A percentile compares a stretch with the other conserved stretches of the same genome.
phyloP scores from a whole-genome alignment of 2,329 filamentous ascomycete species.

The Intubia oerlemansii region DNA sequence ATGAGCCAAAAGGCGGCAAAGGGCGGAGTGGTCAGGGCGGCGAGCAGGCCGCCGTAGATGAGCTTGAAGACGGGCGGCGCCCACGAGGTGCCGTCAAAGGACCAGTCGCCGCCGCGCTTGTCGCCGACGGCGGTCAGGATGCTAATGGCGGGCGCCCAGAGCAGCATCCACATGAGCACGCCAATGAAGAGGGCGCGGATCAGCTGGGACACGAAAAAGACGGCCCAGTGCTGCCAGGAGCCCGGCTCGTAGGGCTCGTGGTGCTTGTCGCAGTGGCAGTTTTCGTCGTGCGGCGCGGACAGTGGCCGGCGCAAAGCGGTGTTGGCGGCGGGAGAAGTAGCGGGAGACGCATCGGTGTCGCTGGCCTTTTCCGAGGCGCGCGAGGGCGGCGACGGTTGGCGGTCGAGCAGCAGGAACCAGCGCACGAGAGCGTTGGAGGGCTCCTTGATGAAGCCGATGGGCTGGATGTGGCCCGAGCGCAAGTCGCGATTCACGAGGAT shows the following conservation, averaged over 20 bases:
- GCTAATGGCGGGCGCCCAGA: constrained; percentile 23
- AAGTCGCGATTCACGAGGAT: constrained; percentile 26
- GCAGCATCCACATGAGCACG: constrained; percentile 18
- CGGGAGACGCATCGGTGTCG: neutral
- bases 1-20: constrained; percentile 29
- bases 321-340: neutral
- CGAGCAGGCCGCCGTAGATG: constrained; percentile 23
- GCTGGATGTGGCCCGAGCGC: constrained; percentile 19
- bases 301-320: constrained; percentile 1
- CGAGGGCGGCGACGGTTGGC: constrained; percentile 1
- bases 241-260: constrained; percentile 10
- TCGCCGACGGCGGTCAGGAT: constrained; percentile 19
- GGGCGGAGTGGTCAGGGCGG: constrained; percentile 22
- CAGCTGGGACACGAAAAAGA: constrained; percentile 16
- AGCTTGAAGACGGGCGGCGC: constrained; percentile 27
- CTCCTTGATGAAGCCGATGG: constrained; percentile 22
- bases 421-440: constrained; percentile 15
- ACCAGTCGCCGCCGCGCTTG: constrained; percentile 19
- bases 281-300: constrained; percentile 4
- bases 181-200: constrained; percentile 16
- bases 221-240: constrained; percentile 12
- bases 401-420: constrained; percentile 23
- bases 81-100: constrained; percentile 19
- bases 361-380: neutral
- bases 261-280: constrained; percentile 5